Percentiles rank a stretch among this genome's conserved stretches.
Conservation (phyloP, 345 rosid species). For the Boechera retrofracta region DNA sequence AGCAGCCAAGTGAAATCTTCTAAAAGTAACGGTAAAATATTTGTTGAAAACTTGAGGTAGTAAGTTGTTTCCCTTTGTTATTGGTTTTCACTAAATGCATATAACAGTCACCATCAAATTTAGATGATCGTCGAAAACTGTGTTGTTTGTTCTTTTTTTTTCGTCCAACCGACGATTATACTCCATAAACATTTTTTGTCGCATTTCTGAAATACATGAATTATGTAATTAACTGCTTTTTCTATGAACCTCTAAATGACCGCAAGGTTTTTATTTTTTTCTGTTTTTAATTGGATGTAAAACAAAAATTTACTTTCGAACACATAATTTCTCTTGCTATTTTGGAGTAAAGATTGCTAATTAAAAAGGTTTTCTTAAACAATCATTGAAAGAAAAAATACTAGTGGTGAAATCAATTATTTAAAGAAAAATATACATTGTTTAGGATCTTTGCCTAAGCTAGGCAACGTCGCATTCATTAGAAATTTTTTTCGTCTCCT, state of each 20-base stretch:
- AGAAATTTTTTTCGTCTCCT: neutral
- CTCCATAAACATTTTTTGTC: neutral
- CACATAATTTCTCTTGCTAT: neutral
- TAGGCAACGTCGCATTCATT: neutral
- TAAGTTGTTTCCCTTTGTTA: no score
- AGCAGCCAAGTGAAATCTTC: no score
- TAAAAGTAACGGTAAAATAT: no score
- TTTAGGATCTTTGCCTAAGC: neutral
- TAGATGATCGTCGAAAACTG: no score
- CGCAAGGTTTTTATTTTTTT: neutral
- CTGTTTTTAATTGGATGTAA: neutral
- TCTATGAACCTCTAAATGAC: neutral
- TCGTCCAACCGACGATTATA: no score
- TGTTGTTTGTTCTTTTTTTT: no score
- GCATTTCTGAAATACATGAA: neutral
- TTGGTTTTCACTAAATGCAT: no score
- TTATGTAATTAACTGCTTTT: neutral
- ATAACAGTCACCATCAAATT: no score
- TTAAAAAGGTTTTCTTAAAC: neutral
- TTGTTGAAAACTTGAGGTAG: no score
- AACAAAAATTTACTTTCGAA: neutral
- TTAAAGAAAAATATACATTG: neutral
- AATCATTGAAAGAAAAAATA: neutral
- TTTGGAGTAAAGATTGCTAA: neutral
- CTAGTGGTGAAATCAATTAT: neutral